Base-by-base conservation (phyloP, 2,329 filamentous ascomycete species). In the Fusarium incarnatum region DNA sequence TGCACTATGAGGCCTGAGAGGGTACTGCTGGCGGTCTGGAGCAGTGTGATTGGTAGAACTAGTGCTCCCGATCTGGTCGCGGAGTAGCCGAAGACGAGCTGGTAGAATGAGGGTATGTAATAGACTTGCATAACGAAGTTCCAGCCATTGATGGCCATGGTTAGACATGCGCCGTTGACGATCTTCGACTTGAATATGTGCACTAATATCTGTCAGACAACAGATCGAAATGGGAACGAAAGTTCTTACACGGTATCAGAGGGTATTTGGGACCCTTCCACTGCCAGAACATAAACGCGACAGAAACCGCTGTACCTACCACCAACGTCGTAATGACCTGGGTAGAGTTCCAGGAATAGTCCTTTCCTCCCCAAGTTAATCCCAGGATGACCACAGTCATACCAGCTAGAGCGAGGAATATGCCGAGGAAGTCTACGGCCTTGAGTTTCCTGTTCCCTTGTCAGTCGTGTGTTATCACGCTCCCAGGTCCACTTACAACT, bases 121-220 rank as follows among this genome's bases (percentile, higher is more conserved):
- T 85, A 86, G 10, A 86, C 78, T 65, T 88, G 86, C n/a, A 86
- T 83, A 25, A 88, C 79, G 58, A 87, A 87, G 67, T 87, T 87
- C 86, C 86, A 88, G 6, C 86, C 86, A 53, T 88, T 87, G 72
- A 88, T 83, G 37, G 85, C 84, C 84, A 87, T 87, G 18, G 85
- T 87, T 20, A 88, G 67, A 62, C 84, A 87, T 2, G 85, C 84
- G 2, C 86, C 86, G 37, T 86, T 86, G 30, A 87, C 85, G 30
- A 88, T 85, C 18, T 78, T 79, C 2, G 80, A 82, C 68, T 83
- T 83, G 80, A 88, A 87, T 18, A 89, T 86, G 66, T 86, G 83
- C 37, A 87, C 81, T 74, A 74, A n/a, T 1, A 12, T 20, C 9
- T 2, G 23, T 52, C 5, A 52, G 49, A 41, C 2, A 5, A 6